phyloP scores from a whole-genome alignment of 1,284 basidiomycete species.

The Fomitiporia mediterranea region DNA sequence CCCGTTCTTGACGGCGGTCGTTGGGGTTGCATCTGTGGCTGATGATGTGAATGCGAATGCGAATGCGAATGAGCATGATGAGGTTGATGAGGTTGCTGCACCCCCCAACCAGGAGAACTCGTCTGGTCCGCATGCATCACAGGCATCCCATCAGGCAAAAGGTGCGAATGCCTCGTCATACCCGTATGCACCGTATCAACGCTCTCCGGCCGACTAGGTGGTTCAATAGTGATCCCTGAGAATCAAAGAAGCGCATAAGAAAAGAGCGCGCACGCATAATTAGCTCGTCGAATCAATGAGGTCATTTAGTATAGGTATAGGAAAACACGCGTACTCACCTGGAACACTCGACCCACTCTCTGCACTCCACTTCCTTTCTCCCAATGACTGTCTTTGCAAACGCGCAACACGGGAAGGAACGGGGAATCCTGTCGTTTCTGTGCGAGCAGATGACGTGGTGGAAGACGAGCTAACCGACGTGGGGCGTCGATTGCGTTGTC shows the following conservation, averaged over 20 bases:
- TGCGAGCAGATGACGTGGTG: conserved; percentile 2
- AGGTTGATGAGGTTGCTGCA: too few relatives aligned
- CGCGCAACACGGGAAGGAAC: neutral
- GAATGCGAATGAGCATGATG: neutral
- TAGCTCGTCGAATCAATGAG: neutral
- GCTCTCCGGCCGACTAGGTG: conserved; percentile 14
- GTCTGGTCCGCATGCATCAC: neutral
- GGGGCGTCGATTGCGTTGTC: neutral
- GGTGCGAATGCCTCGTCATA: conserved; percentile 6
- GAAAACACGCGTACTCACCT: neutral
- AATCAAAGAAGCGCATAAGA: neutral
- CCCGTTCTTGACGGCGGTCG: conserved; percentile 4
- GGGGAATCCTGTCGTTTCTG: neutral
- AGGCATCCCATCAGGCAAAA: neutral
- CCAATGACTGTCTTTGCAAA: neutral
- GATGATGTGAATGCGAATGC: neutral
- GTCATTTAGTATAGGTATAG: neutral
- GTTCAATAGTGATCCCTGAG: conserved; percentile 15
- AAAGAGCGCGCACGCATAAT: neutral
- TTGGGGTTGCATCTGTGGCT: neutral
- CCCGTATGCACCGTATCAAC: conserved; percentile 7
- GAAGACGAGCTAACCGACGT: conserved; percentile 4
- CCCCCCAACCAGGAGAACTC: too few relatives aligned
- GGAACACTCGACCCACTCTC: conserved; percentile 12
- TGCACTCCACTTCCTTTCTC: neutral